Conservation (phyloP, 2,329 filamentous ascomycete genomes). For the Botrytis porri region DNA sequence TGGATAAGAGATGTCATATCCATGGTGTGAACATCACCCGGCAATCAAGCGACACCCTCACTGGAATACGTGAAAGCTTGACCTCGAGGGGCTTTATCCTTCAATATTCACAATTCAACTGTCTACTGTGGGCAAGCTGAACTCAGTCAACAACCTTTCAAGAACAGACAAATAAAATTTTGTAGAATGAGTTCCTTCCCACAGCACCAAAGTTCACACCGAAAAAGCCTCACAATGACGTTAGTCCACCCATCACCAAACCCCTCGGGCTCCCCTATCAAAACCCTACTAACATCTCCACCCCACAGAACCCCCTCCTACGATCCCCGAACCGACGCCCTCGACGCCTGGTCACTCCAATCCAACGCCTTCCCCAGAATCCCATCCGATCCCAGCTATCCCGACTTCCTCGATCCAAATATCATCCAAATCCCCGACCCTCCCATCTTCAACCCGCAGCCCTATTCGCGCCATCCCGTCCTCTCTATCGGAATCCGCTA, state of each 20-base stretch:
- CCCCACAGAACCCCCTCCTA: not conserved
- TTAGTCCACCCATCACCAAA: not conserved
- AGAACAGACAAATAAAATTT: not conserved
- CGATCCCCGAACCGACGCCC: not conserved
- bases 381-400: too few relatives aligned
- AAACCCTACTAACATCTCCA: not conserved
- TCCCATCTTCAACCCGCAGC: not conserved
- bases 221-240: not conserved
- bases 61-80: accelerated
- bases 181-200: not conserved
- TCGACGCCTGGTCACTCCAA: not conserved
- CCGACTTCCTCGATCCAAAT: too few relatives aligned
- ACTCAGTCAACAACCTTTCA: not conserved
- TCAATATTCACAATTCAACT: not conserved
- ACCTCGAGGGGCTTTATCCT: not conserved
- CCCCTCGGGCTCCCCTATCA: too few relatives aligned
- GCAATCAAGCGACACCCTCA: accelerated
- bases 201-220: not conserved
- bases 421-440: not conserved
- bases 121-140: not conserved
- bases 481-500: too few relatives aligned
- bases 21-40: not conserved
- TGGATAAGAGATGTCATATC: not conserved
- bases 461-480: too few relatives aligned
- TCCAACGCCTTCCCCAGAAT: accelerated